phyloP scores from a whole-genome alignment of 768 basidiomycete genomes.

The Amanita rubescens region DNA sequence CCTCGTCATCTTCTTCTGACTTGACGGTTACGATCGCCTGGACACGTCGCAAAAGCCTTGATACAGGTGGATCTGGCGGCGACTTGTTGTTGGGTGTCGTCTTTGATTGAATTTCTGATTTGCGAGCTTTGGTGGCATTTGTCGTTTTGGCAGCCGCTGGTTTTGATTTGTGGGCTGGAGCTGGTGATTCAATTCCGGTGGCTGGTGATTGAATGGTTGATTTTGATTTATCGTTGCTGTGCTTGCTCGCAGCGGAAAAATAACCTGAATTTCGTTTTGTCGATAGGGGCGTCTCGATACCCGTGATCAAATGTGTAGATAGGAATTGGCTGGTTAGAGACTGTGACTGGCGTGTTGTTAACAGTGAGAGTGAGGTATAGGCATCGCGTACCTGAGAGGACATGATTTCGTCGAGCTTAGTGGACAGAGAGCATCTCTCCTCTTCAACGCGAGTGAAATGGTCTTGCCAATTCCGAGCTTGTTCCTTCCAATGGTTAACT shows the following conservation, averaged over 20 bases:
- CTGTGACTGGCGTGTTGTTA: neutral
- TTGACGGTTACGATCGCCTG: conserved; percentile 61
- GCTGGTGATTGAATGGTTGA: conserved; percentile 17
- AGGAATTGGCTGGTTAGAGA: neutral
- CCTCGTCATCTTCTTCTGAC: conserved; percentile 47
- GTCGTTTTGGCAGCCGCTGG: neutral
- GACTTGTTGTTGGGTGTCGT: neutral
- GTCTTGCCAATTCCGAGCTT: conserved; percentile 73
- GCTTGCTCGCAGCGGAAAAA: neutral
- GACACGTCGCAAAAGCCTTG: conserved; percentile 53
- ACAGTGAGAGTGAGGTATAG: neutral
- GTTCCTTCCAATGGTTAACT: conserved; percentile 65
- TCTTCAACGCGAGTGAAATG: conserved; percentile 70
- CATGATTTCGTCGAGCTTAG: conserved; percentile 52
- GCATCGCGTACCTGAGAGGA: conserved; percentile 35
- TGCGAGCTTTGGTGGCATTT: neutral
- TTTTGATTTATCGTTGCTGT: conserved; percentile 7
- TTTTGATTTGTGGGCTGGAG: neutral
- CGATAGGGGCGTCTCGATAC: neutral
- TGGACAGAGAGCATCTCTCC: conserved; percentile 52
- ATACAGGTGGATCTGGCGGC: conserved; percentile 8
- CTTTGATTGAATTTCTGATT: neutral
- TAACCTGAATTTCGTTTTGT: neutral
- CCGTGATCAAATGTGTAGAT: neutral
- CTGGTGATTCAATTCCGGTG: conserved; percentile 9